Evolutionary conservation across 1,139 yeast genomes (phyloP), one percentile per base, ranked within the genome.

Genomic region (Nakaseomyces sp.): DNA sequence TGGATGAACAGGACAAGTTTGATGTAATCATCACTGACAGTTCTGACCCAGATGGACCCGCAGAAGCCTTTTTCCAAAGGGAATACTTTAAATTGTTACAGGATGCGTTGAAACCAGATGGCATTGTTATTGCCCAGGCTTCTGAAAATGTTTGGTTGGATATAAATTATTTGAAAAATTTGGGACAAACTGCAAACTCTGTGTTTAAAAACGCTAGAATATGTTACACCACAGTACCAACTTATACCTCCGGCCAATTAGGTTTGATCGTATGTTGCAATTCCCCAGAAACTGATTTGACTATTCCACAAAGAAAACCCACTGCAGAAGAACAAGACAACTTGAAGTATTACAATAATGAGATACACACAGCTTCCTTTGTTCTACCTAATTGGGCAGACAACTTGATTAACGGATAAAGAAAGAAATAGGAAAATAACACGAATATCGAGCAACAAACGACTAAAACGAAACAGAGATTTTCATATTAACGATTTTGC

Each of bases 21-120:
- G 97, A 91, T 64, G 82, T 89, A 41, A 88, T 91, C 53, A 88
- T 91, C 56, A 88, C 96, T 30, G 98, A 91, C 64, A 85, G 96
- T 8, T 84, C 95, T 9, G 98, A 91, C 64, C 97, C 97, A 2
- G 97, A 91, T 58, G 98, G 98, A 1, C 98, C 98, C 8, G 98
- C 98, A 3, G 95, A 81, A 57, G 86, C 87, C 40, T 83, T 91
- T 53, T 91, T 91, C 72, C 89, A 88, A 66, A 74, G 76, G 53
- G 79, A 77, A 48, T 91, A 89, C 69, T 91, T 89, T 66, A 72
- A 77, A 58, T 71, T 91, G 43, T 69, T 91, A 45, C 62, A 70
- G 50, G 76, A 77, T 48, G 87, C 95, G 2, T 73, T 89, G 47
- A 74, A 77, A 32, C 73, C 72, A 25, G 72, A 81, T 52, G 94